These are phyloP conservation scores for Oryza punctata DNA, from an alignment of 176 grass and related monocot genomes.

Conservation along the genomic window DNA sequence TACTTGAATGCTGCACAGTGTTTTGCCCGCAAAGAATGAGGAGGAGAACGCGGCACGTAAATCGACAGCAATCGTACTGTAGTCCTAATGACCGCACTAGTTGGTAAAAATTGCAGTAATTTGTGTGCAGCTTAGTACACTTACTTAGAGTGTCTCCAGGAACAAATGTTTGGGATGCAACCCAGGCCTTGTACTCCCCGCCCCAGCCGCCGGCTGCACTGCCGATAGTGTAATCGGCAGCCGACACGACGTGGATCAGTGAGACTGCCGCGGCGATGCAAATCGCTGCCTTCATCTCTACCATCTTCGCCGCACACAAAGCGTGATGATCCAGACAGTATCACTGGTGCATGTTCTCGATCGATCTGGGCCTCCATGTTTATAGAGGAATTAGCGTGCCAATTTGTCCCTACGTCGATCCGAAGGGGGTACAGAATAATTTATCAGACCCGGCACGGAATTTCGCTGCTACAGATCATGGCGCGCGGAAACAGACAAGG, in stretches of 20 bases:
- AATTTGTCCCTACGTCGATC: background rate
- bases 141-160: slow-evolving; percentile 73
- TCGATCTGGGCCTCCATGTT: slow-evolving; percentile 5
- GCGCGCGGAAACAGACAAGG: slow-evolving; percentile 13
- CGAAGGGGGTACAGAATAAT: background rate
- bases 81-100: too few relatives aligned
- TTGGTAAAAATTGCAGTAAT: too few relatives aligned
- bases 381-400: slow-evolving; percentile 6
- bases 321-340: background rate
- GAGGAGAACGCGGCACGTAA: background rate
- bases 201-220: slow-evolving; percentile 64
- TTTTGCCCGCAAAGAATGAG: background rate
- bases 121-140: background rate
- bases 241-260: slow-evolving; percentile 17
- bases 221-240: slow-evolving; percentile 55
- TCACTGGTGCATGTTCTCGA: background rate
- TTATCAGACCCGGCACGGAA: slow-evolving; percentile 12
- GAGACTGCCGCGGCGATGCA: slow-evolving; percentile 3
- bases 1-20: slow-evolving; percentile 50
- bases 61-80: background rate
- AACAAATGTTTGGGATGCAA: slow-evolving; percentile 37
- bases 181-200: slow-evolving; percentile 56
- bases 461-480: slow-evolving; percentile 14
- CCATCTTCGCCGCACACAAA: slow-evolving; percentile 1
- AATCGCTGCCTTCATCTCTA: slow-evolving; percentile 4